Evolutionary conservation across 768 basidiomycete genomes (phyloP).

Genomic region (Hygrophorus pudorinus): DNA sequence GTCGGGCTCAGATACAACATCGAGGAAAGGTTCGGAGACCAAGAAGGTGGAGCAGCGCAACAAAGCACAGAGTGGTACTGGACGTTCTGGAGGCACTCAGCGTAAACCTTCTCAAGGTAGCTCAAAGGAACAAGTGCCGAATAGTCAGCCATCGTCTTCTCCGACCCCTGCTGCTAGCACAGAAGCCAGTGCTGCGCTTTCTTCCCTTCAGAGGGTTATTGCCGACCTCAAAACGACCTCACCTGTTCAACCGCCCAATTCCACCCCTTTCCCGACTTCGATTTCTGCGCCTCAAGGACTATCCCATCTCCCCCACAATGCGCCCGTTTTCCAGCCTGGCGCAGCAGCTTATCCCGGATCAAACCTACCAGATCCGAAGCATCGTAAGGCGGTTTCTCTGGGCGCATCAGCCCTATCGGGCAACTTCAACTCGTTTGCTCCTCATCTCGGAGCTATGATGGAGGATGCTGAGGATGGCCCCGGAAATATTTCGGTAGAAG

Average conservation of each 20-base stretch:
- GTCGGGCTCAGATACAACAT: slow-evolving; percentile 65
- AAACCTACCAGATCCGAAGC: slow-evolving; percentile 45
- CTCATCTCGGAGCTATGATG: slow-evolving; percentile 75
- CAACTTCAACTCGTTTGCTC: slow-evolving; percentile 64
- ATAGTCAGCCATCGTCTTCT: slow-evolving; percentile 34
- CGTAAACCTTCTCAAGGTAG: slow-evolving; percentile 37
- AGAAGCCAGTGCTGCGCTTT: slow-evolving; percentile 72
- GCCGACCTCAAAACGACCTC: slow-evolving; percentile 86
- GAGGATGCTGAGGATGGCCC: slow-evolving; percentile 67
- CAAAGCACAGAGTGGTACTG: slow-evolving; percentile 40
- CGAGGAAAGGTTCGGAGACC: slow-evolving; percentile 48
- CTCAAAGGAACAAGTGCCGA: slow-evolving; percentile 29
- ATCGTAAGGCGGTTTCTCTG: slow-evolving; percentile 76
- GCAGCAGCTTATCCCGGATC: slow-evolving; percentile 43
- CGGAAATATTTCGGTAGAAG: slow-evolving; percentile 42
- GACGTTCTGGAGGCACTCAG: slow-evolving; percentile 45
- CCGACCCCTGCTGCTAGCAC: slow-evolving; percentile 41
- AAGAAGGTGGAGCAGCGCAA: slow-evolving; percentile 50
- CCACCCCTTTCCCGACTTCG: slow-evolving; percentile 28
- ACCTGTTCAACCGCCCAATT: slow-evolving; percentile 31
- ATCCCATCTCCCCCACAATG: slow-evolving; percentile 53
- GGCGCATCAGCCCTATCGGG: slow-evolving; percentile 49
- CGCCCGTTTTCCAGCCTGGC: slow-evolving; percentile 69
- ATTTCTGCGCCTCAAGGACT: slow-evolving; percentile 37
- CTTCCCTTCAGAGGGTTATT: slow-evolving; percentile 87